Conservation (phyloP, 192 early-diverging fungal species). For the Tieghemiomyces parasiticus region DNA sequence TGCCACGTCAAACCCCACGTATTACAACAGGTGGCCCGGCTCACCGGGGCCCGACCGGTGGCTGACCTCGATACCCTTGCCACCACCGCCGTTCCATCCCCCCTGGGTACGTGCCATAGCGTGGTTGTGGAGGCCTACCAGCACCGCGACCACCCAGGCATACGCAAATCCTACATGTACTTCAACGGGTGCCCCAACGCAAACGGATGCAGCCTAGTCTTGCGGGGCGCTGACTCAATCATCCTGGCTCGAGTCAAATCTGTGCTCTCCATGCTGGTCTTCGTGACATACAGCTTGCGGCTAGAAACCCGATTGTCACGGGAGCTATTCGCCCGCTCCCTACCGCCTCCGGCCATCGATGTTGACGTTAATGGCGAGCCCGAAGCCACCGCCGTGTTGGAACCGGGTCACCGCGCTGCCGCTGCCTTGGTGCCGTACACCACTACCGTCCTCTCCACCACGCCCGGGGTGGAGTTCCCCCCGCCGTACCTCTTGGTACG, state of each 20-base stretch:
- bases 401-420: constrained; percentile 12
- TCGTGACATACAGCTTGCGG: constrained; percentile 74
- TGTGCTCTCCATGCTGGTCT: constrained; percentile 67
- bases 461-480: constrained; percentile 73
- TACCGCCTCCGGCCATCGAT: neutral
- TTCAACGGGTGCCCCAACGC: constrained; percentile 72
- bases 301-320: constrained; percentile 67
- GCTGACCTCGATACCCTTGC: constrained; percentile 69
- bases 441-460: constrained; percentile 67
- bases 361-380: constrained; percentile 4
- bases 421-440: constrained; percentile 41
- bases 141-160: constrained; percentile 62
- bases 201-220: constrained; percentile 71
- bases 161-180: constrained; percentile 72
- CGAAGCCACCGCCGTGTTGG: neutral
- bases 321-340: constrained; percentile 48
- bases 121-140: constrained; percentile 72
- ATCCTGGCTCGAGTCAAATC: constrained; percentile 62
- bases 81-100: constrained; percentile 45
- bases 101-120: constrained; percentile 57
- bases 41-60: constrained; percentile 71
- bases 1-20: constrained; percentile 76
- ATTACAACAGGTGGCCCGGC: constrained; percentile 73
- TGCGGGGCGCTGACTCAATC: constrained; percentile 66
- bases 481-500: constrained; percentile 64